phyloP scores from a whole-genome alignment of 1,284 basidiomycete species.

The Malassezia globosa region DNA sequence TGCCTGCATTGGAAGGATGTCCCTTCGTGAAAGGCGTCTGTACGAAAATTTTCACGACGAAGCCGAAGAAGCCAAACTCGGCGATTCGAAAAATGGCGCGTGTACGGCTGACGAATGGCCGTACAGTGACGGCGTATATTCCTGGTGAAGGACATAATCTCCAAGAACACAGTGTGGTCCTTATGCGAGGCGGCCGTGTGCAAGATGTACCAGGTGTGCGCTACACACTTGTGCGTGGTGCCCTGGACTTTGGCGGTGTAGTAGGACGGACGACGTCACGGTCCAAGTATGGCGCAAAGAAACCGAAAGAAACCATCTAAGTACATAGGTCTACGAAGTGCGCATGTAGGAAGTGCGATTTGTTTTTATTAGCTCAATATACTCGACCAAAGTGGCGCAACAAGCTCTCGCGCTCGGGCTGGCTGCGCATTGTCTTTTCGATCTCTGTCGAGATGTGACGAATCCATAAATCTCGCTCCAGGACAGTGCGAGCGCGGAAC shows the following conservation, averaged over 20 bases:
- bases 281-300: constrained; percentile 91
- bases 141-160: constrained; percentile 95
- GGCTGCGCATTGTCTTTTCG: constrained; percentile 54
- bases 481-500: constrained; percentile 62
- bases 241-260: constrained; percentile 81
- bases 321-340: background rate
- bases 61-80: constrained; percentile 97
- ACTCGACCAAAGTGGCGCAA: constrained; percentile 32
- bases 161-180: constrained; percentile 91
- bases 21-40: constrained; percentile 47
- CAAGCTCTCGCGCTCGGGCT: constrained; percentile 36
- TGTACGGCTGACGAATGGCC: constrained; percentile 82
- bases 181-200: constrained; percentile 82
- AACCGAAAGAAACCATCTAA: constrained; percentile 54
- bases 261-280: constrained; percentile 68
- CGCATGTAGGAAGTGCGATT: background rate
- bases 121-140: constrained; percentile 82
- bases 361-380: background rate
- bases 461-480: constrained; percentile 77
- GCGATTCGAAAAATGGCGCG: constrained; percentile 93
- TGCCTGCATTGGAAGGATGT: constrained; percentile 37
- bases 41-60: constrained; percentile 49
- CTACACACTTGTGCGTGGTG: constrained; percentile 89
- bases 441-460: constrained; percentile 73
- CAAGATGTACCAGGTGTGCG: constrained; percentile 71